Evolutionary conservation across 805 yeast species (phyloP), one percentile per base, ranked within the genome.

Genomic region (Candida fluviatilis): DNA sequence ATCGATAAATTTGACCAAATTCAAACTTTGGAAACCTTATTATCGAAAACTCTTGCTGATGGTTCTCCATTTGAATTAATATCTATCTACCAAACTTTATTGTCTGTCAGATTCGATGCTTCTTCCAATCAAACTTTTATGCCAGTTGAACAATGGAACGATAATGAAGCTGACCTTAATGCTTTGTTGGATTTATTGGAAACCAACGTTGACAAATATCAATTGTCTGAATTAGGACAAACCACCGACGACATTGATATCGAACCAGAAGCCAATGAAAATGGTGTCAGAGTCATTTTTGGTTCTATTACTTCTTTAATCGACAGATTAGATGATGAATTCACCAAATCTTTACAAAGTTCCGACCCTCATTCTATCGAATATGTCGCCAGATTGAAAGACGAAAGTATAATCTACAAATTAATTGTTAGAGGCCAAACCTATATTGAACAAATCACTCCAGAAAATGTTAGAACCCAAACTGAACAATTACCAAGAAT

Each of bases 281-380:
- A 64, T 15, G 96, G 96, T 43, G 69, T 84, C 43, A 76, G 77
- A 57, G 80, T 76, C 49, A 75, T 93, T 39, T 73, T 82, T 43
- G 99, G 99, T 34, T 85, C 95, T 18, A 70, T 93, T 34, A 78
- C 84, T 34, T 82, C 96, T 6, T 77, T 85, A 42, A 84, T 91
- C 45, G 99, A 91, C 69, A 82, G 97, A 63, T 75, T 93, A 46
- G 96, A 89, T 58, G 98, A 91, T 55, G 99, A 93, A 69, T 83
- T 90, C 54, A 84, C 85, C 45, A 80, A 83, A 50, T 87, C 95
- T 34, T 75, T 93, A 53, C 89, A 90, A 58, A 78, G 78, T 49
- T 82, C 88, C 54, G 98, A 93, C 62, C 96, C 97, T 32, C 97
- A 93, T 60, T 84, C 97, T 17, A 82, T 87, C 41, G 99, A 93